Evolutionary conservation across 768 basidiomycete species (phyloP).

Genomic region (Tricholoma saponaceum): DNA sequence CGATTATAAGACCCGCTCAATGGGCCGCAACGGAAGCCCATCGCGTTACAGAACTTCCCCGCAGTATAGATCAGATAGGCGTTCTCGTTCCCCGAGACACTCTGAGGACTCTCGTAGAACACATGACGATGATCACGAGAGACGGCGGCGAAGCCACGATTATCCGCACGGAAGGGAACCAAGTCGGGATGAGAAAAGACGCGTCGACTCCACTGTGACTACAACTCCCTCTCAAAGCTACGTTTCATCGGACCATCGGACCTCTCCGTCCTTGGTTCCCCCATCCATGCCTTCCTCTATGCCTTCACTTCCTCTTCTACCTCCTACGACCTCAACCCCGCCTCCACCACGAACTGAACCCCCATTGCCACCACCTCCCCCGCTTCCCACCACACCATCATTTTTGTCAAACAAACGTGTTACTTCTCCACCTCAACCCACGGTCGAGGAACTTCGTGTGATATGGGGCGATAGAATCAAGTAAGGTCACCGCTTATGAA

Average conservation of each 20-base stretch:
- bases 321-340: not conserved
- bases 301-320: not conserved
- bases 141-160: not conserved
- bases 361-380: slow-evolving; percentile 11
- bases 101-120: not conserved
- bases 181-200: not conserved
- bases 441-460: slow-evolving; percentile 12
- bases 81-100: not conserved
- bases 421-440: slow-evolving; percentile 5
- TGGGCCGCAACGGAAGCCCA: not conserved
- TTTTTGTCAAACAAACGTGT: slow-evolving; percentile 6
- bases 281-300: not conserved
- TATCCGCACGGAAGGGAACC: not conserved
- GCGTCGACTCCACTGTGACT: not conserved
- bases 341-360: slow-evolving; percentile 1
- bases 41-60: not conserved
- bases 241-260: not conserved
- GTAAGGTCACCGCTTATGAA: slow-evolving; percentile 7
- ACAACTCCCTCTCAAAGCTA: not conserved
- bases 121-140: not conserved
- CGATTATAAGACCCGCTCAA: not conserved
- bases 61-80: not conserved
- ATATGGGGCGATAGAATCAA: slow-evolving; percentile 23
- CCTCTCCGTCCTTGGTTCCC: not conserved
- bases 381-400: slow-evolving; percentile 13